Evolutionary conservation across 805 yeast genomes (phyloP).

Genomic region (Komagataella pastoris): DNA sequence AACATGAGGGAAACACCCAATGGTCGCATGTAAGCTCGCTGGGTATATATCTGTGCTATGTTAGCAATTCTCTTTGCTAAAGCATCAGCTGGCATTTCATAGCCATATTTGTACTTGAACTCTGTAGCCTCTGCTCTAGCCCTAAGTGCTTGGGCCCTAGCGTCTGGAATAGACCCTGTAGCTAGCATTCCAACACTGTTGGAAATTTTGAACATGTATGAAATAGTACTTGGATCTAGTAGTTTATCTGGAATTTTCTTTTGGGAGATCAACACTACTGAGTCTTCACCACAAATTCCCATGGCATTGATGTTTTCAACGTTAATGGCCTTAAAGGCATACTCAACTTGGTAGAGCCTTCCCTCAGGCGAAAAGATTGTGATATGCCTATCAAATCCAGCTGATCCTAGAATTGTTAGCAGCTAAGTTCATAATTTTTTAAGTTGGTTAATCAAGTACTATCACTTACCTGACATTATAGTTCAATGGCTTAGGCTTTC

Average conservation of each 20-base stretch:
- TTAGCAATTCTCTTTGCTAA: conserved; percentile 93
- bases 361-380: conserved; percentile 99
- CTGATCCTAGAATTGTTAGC: conserved; percentile 30
- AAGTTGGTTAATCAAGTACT: no score
- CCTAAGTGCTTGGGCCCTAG: conserved; percentile 77
- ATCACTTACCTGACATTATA: neutral
- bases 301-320: conserved; percentile 82
- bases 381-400: conserved; percentile 98
- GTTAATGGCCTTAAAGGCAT: conserved; percentile 94
- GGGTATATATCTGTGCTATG: conserved; percentile 89
- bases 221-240: conserved; percentile 75
- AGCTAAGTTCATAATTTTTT: neutral
- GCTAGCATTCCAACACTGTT: conserved; percentile 78
- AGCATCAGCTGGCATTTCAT: conserved; percentile 92
- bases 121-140: conserved; percentile 96
- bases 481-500: neutral
- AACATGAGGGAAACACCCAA: conserved; percentile 88
- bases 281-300: conserved; percentile 77
- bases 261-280: conserved; percentile 82
- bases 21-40: conserved; percentile 97
- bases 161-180: conserved; percentile 94
- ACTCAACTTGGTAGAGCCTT: conserved; percentile 92
- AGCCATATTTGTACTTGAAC: conserved; percentile 87
- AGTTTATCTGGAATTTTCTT: conserved; percentile 95
- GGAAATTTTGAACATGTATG: conserved; percentile 76